Evolutionary conservation across 2,329 filamentous ascomycete species (phyloP).

Genomic region (Ophiocordyceps robertsii): DNA sequence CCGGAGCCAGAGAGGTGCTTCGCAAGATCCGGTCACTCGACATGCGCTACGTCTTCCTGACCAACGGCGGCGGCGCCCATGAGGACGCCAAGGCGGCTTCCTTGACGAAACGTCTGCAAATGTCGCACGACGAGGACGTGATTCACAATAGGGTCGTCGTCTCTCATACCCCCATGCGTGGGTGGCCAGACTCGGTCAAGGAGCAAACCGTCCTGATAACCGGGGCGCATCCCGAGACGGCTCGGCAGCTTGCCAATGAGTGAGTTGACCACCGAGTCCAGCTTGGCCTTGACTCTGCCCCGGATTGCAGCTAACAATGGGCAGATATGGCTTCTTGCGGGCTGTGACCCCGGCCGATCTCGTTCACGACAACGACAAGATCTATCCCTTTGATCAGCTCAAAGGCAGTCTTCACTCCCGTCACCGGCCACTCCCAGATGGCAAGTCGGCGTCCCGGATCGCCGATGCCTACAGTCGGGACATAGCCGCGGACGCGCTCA

Average conservation of each 20-base stretch:
- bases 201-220: constrained; percentile 55
- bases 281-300: neutral
- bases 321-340: constrained; percentile 57
- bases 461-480: constrained; percentile 17
- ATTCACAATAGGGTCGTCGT: constrained; percentile 41
- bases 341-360: constrained; percentile 84
- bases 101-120: constrained; percentile 17
- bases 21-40: constrained; percentile 56
- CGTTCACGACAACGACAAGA: constrained; percentile 53
- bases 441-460: constrained; percentile 17
- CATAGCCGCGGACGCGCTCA: constrained; percentile 36
- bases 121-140: constrained; percentile 18
- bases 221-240: constrained; percentile 53
- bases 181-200: constrained; percentile 27
- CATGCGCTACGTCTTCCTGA: constrained; percentile 88
- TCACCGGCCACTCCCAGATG: constrained; percentile 16
- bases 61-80: constrained; percentile 83
- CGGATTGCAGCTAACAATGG: neutral
- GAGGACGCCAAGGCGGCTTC: constrained; percentile 36
- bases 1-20: constrained; percentile 63
- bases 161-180: constrained; percentile 78
- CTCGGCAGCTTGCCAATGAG: constrained; percentile 59
- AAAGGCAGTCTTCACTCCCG: constrained; percentile 16
- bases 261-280: constrained; percentile 17
- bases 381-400: constrained; percentile 66